A percentile compares a stretch with the other conserved stretches of the same genome.
Evolutionary conservation across 2,329 filamentous ascomycete genomes (phyloP).

Genomic region (Chrysoporthe puriensis): DNA sequence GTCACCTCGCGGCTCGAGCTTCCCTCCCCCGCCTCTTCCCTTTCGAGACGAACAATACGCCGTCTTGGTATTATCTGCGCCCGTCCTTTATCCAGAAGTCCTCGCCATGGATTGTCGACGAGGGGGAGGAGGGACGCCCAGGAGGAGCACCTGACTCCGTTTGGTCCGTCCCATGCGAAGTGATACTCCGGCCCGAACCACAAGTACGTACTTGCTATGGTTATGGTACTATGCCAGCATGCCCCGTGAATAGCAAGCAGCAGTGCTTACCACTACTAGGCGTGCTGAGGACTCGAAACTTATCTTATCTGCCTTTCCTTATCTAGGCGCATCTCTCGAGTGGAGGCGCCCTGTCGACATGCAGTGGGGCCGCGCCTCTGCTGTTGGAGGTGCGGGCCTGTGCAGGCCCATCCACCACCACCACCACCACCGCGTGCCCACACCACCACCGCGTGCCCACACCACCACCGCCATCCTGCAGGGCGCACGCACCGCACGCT

Average conservation of each 20-base stretch:
- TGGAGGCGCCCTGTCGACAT: background rate
- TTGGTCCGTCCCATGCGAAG: no score
- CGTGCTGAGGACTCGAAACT: no score
- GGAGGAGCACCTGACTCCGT: no score
- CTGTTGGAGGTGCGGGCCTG: constrained; percentile 3
- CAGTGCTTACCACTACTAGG: background rate
- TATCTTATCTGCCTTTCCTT: background rate
- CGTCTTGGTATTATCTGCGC: background rate
- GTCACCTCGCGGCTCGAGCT: background rate
- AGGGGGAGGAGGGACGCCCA: background rate
- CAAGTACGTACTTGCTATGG: no score
- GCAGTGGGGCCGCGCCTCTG: background rate
- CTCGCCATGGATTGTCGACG: background rate
- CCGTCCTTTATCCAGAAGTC: background rate
- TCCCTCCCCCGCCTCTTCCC: background rate
- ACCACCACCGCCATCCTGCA: background rate
- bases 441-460: no score
- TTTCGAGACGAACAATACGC: background rate
- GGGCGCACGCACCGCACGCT: background rate
- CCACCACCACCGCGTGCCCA: no score
- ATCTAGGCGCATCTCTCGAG: background rate
- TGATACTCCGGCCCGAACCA: no score
- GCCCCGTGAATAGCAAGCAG: background rate
- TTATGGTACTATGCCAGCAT: background rate
- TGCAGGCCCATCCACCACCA: background rate